Percentiles rank a stretch among this genome's conserved stretches.
phyloP scores from a whole-genome alignment of 345 rosid species.

The Eucalyptus rudis region DNA sequence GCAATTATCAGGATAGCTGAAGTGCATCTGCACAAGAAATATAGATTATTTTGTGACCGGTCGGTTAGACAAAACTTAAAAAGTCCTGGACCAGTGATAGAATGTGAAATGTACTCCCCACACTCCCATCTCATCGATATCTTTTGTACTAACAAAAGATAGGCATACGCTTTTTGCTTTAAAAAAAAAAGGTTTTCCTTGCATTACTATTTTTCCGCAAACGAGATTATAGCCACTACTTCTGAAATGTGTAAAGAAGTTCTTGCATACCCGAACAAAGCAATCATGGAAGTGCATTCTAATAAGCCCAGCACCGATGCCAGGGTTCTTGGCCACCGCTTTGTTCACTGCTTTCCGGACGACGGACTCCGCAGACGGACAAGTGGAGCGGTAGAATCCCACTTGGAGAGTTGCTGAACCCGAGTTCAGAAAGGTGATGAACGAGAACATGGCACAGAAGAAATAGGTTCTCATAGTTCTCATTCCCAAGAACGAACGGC shows the following conservation, averaged over 20 bases:
- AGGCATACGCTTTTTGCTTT: background rate
- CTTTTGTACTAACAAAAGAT: background rate
- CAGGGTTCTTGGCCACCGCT: background rate
- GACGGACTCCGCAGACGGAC: background rate
- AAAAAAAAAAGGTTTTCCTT: background rate
- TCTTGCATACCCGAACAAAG: background rate
- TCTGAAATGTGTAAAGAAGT: background rate
- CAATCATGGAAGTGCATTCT: conserved; percentile 16
- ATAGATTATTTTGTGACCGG: background rate
- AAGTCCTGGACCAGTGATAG: background rate
- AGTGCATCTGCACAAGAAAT: background rate
- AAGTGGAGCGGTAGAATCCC: conserved; percentile 2
- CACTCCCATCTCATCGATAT: background rate
- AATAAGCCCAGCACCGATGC: background rate
- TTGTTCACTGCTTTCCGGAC: background rate
- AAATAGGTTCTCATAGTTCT: too few relatives aligned
- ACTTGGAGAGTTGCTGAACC: background rate
- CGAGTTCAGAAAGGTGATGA: background rate
- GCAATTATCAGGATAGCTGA: background rate
- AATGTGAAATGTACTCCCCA: background rate
- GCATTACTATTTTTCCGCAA: rapidly evolving
- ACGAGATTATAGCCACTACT: background rate
- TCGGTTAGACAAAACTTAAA: background rate
- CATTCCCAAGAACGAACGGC: too few relatives aligned
- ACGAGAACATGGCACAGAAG: too few relatives aligned